Evolutionary conservation across 257 asterid species (phyloP), one percentile per base, ranked within the genome.

Genomic region (Verbascum thapsus): DNA sequence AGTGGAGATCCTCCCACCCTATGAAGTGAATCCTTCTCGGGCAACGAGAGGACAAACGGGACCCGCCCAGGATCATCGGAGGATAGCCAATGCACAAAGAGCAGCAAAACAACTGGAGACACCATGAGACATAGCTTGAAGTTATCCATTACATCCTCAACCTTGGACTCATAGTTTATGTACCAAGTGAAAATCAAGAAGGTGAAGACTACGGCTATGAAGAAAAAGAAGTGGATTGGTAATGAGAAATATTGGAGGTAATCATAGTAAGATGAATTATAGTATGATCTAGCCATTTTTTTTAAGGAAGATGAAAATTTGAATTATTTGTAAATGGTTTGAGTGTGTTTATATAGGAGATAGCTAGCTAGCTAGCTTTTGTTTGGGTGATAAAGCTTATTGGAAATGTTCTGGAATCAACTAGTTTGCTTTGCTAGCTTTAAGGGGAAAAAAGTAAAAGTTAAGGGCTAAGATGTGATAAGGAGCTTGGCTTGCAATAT

Each of bases 1-100:
- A 75, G 53, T 0, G 94, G 82, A 7, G 89, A 85, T 40, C 87
- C 89, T 26, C 89, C 94, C 5, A 75, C 75, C 40, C 82, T 58
- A 15, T 82, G 82, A 4, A 78, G 17, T 1, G 89, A 67, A 6
- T 80, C 88, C 67, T 61, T 74, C 73, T 83, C 84, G 0, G 85
- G 81, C 13, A 78, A 44, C 3, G 75, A 76, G 16, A 66, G 8
- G 70, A 20, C 57, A 22, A 72, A 76, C 3, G 85, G 84, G 70
- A 59, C 83, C 13, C 66, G 53, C 16, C 66, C 75, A 0, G 15
- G 61, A 35, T 72, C 68, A 3, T 78, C 76, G 37, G 60, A 69
- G 11, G 83, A 75, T 49, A 80, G 18, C 82, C 85, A 80, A 69
- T 80, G 87, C 47, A 85, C 79, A 1, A 78, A 62, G 34, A 85